Evolutionary conservation across 306 rosid genomes (phyloP).

Genomic region (Corylus avellana): DNA sequence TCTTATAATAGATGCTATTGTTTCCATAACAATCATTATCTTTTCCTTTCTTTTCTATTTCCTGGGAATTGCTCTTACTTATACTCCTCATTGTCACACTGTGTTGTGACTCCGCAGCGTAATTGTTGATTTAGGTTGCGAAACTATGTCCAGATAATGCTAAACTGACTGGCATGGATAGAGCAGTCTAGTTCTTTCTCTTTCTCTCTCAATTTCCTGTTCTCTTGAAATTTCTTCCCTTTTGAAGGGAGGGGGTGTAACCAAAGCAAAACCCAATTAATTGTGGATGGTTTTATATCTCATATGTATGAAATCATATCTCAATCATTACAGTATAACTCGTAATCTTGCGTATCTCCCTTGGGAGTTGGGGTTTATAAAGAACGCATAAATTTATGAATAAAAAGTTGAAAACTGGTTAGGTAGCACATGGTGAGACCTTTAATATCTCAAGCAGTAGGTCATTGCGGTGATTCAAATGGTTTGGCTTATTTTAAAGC

Average conservation of each 20-base stretch:
- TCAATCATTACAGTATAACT: not conserved
- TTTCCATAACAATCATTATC: not conserved
- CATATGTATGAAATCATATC: not conserved
- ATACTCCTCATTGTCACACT: not conserved
- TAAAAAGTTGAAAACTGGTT: not conserved
- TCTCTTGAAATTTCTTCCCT: not conserved
- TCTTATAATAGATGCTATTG: not conserved
- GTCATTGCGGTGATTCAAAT: not conserved
- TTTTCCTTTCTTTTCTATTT: not conserved
- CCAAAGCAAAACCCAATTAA: not conserved
- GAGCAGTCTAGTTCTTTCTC: not conserved
- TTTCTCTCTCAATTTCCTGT: too few relatives aligned
- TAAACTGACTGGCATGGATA: slow-evolving; percentile 7
- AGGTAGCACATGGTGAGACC: not conserved
- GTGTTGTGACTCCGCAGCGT: not conserved
- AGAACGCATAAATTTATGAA: not conserved
- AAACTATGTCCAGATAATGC: not conserved
- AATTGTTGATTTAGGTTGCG: not conserved
- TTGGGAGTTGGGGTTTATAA: not conserved
- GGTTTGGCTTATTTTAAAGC: not conserved
- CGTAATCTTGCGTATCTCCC: not conserved
- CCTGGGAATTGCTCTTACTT: not conserved
- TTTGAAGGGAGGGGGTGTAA: not conserved
- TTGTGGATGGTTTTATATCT: not conserved
- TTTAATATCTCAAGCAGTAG: not conserved